These are phyloP conservation scores for Leccinum aurantiacum DNA, from an alignment of 768 basidiomycete genomes.

Conservation along the genomic window DNA sequence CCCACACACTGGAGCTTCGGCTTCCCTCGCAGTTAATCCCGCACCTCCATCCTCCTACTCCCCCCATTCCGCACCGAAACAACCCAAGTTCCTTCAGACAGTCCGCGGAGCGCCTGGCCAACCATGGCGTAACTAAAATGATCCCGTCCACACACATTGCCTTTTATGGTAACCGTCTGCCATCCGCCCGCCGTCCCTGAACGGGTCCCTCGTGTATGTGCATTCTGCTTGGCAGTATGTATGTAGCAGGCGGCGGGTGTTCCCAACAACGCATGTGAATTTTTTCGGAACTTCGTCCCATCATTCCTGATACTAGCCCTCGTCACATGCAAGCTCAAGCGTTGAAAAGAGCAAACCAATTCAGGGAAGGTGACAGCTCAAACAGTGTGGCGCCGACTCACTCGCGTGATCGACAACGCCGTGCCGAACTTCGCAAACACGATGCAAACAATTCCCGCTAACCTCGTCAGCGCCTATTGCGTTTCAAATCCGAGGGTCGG, in stretches of 20 bases:
- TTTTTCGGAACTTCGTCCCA: not conserved
- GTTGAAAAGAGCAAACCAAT: not conserved
- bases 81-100: not conserved
- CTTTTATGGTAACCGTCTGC: constrained; percentile 12
- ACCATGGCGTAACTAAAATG: constrained; percentile 2
- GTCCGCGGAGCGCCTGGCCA: constrained; percentile 22
- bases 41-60: not conserved
- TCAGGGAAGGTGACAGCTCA: not conserved
- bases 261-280: constrained; percentile 19
- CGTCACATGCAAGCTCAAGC: not conserved
- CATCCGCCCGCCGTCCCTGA: constrained; percentile 26
- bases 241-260: constrained; percentile 4
- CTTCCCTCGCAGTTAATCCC: constrained; percentile 4
- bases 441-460: not conserved
- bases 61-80: not conserved
- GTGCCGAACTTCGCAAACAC: not conserved
- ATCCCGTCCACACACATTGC: constrained; percentile 11
- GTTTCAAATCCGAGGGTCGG: constrained; percentile 1
- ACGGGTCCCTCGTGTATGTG: constrained; percentile 18
- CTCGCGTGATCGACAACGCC: constrained; percentile 10
- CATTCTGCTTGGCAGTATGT: not conserved
- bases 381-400: not conserved
- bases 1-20: constrained; percentile 10
- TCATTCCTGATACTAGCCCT: not conserved
- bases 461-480: constrained; percentile 4